Evolutionary conservation across 2,329 filamentous ascomycete species (phyloP), one percentile per base, ranked within the genome.

Genomic region (Xylariaceae sp.): DNA sequence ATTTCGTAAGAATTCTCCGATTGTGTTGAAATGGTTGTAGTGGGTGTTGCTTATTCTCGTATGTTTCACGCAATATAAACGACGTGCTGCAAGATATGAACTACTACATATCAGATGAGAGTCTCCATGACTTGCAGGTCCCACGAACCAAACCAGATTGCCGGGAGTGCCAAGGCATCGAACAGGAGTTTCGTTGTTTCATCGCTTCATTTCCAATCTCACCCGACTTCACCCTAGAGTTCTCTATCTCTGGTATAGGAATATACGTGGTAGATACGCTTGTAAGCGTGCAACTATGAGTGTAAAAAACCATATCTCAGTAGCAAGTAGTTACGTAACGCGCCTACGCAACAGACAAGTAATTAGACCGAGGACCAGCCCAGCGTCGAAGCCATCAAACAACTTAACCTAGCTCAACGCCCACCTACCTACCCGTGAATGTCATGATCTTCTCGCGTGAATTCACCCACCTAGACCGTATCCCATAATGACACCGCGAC

Each of bases 401-500:
- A 41, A 41, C 37, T 10, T 41, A 41, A 41, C 9, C 37, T 10
- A 41, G 37, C 37, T 41, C 37, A 10, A 13, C 37, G n/a, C n/a
- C n/a, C n/a, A 13, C 37, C 37, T 2, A 18, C 17, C 37, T 41
- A 13, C 37, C 5, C 9, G 13, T 45, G 9, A n/a, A n/a, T 45
- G 13, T 15, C 41, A n/a, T 45, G 9, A n/a, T 45, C 11, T n/a
- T n/a, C n/a, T 45, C 11, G 41, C 41, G n/a, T 45, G 41, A 45
- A 15, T n/a, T 41, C 9, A 45, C 13, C 41, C 13, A 45, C 13
- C 5, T n/a, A 45, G 41, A 15, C 13, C 41, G n/a, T 18, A 23
- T 57, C 35, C 48, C 18, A 58, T 34, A 51, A 63, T 65, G 61
- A 57, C 39, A 58, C 48, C 53, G 58, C 48, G 39, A 57, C 51